Base-by-base conservation (phyloP, 441 rosid species). In the Syzygium syzygioides region DNA sequence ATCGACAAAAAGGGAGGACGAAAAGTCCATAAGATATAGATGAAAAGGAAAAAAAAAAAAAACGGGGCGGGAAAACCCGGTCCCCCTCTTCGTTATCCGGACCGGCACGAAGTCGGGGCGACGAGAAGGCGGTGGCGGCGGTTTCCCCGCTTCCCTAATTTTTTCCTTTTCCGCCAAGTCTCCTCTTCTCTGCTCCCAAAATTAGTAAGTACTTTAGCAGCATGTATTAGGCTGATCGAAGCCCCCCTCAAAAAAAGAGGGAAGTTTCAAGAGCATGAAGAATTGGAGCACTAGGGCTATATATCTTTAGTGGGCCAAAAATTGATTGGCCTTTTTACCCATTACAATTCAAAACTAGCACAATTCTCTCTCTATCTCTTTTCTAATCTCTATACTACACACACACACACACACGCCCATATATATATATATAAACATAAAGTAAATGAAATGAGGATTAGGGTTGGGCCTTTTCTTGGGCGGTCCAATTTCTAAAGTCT, bases 11-110 rank as follows among this genome's bases (percentile, higher is more conserved):
- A 32, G 18, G 34, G 13, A 32, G 45, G 1, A 9, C 4, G 3
- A 0, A 64, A 68, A 12, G 26, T 19, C 2, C 9, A 5, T 14
- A 34, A 68, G 23, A 19, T 34, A 68, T 14, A 37, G 79, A 34
- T 10, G 48, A 19, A 34, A 8, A 8, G 48, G 48, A 19, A 34
- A 8, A 8, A 9, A 7, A 6, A 19, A 10, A 37, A 68, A 68
- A 34, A 9, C 0, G 0, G 50, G 4, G 15, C 0, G 0, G 4
- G 50, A 37, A 71, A 37, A 20, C 3, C 3, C 0, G 1, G 6
- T 20, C 80, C 50, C 50, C 50, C 80, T 71, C 50, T 20, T 71
- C 0, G 1, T 37, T 25, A 37, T 20, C 12, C 4, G 9, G 14
- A 71, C 37, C 37, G 28, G 80, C 10, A 3, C 14, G 26, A 14